Evolutionary conservation across 23 red algal species (phyloP).

Genomic region (Gracilaria caudata): DNA sequence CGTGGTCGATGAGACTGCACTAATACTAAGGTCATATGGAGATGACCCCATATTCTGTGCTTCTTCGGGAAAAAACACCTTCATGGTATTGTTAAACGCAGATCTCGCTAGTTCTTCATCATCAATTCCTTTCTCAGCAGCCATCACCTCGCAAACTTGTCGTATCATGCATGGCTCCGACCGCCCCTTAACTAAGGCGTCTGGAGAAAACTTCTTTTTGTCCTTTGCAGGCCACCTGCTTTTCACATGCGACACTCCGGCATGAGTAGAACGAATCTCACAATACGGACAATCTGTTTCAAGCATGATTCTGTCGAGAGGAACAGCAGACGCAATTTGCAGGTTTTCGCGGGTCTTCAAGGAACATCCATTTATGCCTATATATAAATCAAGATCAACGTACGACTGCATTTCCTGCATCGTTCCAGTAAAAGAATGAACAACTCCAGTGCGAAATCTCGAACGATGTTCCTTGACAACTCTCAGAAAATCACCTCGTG

Average conservation of each 20-base stretch:
- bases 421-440: conserved; percentile 95
- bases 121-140: conserved; percentile 66
- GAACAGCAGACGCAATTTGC: conserved; percentile 63
- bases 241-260: conserved; percentile 58
- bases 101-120: conserved; percentile 68
- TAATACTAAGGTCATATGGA: conserved; percentile 58
- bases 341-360: conserved; percentile 95
- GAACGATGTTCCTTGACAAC: conserved; percentile 57
- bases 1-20: conserved; percentile 15
- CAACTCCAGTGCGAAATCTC: conserved; percentile 72
- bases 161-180: conserved; percentile 91
- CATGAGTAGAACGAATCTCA: conserved; percentile 90
- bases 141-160: conserved; percentile 87
- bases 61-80: conserved; percentile 76
- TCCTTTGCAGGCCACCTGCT: conserved; percentile 78
- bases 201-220: conserved; percentile 87
- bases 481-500: conserved; percentile 70
- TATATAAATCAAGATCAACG: conserved; percentile 78
- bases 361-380: conserved; percentile 97
- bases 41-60: conserved; percentile 67
- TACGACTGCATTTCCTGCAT: conserved; percentile 71
- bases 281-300: conserved; percentile 98
- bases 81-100: conserved; percentile 85
- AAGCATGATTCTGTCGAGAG: conserved; percentile 92
- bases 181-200: conserved; percentile 80